A percentile compares a stretch with the other conserved stretches of the same genome.
These are phyloP conservation scores for Kockiozyma suomiensis DNA, from an alignment of 805 yeast genomes.

Conservation along the genomic window DNA sequence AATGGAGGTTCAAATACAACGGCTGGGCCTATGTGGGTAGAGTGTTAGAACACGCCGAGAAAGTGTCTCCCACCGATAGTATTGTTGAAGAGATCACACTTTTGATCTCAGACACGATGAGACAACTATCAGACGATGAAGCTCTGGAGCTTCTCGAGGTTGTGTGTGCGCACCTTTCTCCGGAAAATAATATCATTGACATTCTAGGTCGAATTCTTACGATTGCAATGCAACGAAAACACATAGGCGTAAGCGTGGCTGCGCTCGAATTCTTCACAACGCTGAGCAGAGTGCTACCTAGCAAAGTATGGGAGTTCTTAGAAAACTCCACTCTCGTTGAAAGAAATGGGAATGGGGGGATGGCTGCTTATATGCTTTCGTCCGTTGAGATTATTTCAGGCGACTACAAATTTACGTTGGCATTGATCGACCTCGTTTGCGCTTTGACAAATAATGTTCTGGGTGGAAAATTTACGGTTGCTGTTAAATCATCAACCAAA, in stretches of 20 bases:
- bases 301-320: conserved; percentile 78
- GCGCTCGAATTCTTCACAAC: conserved; percentile 55
- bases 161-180: conserved; percentile 45
- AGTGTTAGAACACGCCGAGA: conserved; percentile 61
- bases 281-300: conserved; percentile 54
- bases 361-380: conserved; percentile 63
- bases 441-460: conserved; percentile 53
- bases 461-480: conserved; percentile 34
- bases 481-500: conserved; percentile 49
- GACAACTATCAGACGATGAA: conserved; percentile 46
- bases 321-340: conserved; percentile 67
- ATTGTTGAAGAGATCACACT: conserved; percentile 54
- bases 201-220: conserved; percentile 69
- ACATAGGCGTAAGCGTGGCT: conserved; percentile 50
- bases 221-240: conserved; percentile 61
- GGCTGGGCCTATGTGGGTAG: conserved; percentile 91
- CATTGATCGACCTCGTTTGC: conserved; percentile 59
- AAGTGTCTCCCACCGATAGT: conserved; percentile 44
- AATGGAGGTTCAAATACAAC: conserved; percentile 71
- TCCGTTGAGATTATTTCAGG: conserved; percentile 73
- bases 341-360: conserved; percentile 64
- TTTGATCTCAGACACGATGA: conserved; percentile 53
- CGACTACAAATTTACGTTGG: conserved; percentile 62
- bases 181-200: conserved; percentile 62
- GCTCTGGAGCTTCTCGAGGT: conserved; percentile 47